phyloP scores from a whole-genome alignment of 2,329 filamentous ascomycete species.

The Colletotrichum eremochloae region DNA sequence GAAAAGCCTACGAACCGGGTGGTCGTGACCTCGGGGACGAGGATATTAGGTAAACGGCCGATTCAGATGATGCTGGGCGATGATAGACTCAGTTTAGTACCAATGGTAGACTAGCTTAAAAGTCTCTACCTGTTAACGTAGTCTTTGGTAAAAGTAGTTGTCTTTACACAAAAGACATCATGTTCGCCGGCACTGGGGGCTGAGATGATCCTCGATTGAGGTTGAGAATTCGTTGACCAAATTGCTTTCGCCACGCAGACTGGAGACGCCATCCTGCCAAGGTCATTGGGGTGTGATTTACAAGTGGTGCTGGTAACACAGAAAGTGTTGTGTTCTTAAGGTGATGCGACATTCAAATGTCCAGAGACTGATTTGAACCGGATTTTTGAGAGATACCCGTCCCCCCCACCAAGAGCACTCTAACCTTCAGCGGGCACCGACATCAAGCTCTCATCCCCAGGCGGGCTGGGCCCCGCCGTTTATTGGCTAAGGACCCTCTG shows the following conservation, averaged over 20 bases:
- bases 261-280: neutral
- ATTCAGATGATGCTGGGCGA: conserved; percentile 10
- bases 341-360: neutral
- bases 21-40: neutral
- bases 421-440: neutral
- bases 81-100: conserved; percentile 13
- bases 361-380: neutral
- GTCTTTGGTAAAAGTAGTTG: neutral
- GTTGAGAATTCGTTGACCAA: neutral
- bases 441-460: neutral
- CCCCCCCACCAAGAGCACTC: neutral
- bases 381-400: neutral
- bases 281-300: neutral
- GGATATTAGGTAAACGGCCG: conserved; percentile 7
- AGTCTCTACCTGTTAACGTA: neutral
- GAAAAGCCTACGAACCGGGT: neutral
- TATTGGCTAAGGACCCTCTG: neutral
- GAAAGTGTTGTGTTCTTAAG: neutral
- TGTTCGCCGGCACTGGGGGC: neutral
- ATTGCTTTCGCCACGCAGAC: neutral
- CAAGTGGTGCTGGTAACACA: neutral
- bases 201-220: neutral
- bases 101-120: neutral
- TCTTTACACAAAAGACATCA: neutral
- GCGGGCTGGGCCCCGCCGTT: neutral